Conservation (phyloP, 352 stramenopile species). For the Phytophthora foliorum region DNA sequence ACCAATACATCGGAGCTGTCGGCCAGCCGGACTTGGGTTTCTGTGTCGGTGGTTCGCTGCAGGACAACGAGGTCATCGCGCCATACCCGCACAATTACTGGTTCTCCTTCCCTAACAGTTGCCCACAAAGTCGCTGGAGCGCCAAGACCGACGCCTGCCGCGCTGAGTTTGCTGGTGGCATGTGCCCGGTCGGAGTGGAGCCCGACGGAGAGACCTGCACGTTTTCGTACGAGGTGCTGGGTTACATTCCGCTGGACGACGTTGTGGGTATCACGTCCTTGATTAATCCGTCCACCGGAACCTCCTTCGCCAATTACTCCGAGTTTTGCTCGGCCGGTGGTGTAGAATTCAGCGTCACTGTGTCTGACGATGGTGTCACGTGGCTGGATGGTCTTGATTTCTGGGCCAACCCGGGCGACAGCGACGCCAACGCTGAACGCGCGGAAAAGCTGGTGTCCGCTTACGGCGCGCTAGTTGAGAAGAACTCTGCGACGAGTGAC, state of each 20-base stretch:
- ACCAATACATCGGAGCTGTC: constrained; percentile 62
- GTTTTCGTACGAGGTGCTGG: constrained; percentile 72
- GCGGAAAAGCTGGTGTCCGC: constrained; percentile 51
- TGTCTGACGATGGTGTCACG: constrained; percentile 34
- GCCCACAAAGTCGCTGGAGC: constrained; percentile 47
- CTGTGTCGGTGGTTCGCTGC: constrained; percentile 51
- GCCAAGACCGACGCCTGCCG: constrained; percentile 59
- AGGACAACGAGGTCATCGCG: constrained; percentile 59
- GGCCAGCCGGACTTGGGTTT: constrained; percentile 57
- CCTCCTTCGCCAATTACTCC: constrained; percentile 53
- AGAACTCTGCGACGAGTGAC: constrained; percentile 43
- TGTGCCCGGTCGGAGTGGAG: constrained; percentile 57
- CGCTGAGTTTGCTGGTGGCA: constrained; percentile 43
- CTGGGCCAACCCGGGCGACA: constrained; percentile 64
- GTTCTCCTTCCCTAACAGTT: constrained; percentile 88
- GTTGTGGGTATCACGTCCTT: constrained; percentile 78
- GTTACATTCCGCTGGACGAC: constrained; percentile 71
- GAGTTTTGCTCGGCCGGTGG: constrained; percentile 68
- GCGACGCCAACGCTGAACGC: constrained; percentile 55
- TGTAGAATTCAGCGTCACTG: constrained; percentile 58
- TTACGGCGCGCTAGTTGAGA: constrained; percentile 51
- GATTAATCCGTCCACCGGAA: constrained; percentile 50
- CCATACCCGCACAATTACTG: constrained; percentile 85
- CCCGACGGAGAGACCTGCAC: constrained; percentile 70
- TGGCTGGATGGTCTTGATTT: constrained; percentile 65